These are phyloP conservation scores for Metschnikowia gruessii DNA, from an alignment of 805 yeast genomes.

Conservation along the genomic window DNA sequence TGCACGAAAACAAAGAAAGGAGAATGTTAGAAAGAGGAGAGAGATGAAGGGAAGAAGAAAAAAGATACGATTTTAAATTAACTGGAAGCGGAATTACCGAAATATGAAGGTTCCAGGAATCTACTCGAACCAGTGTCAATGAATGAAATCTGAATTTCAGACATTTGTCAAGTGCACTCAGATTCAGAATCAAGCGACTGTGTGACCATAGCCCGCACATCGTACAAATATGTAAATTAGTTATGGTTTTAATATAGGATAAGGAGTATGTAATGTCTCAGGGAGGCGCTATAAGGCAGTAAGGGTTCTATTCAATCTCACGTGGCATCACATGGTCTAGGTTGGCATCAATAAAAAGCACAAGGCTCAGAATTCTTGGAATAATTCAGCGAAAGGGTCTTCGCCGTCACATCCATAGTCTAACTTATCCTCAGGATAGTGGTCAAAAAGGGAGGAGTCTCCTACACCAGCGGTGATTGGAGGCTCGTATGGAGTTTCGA, in stretches of 20 bases:
- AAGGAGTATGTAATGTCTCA: constrained; percentile 1
- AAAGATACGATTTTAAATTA: background rate
- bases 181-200: background rate
- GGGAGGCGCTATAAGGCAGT: background rate
- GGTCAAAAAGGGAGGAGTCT: constrained; percentile 46
- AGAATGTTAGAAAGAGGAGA: background rate
- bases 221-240: constrained; percentile 5
- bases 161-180: background rate
- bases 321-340: too few species aligned
- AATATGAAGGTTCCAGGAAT: background rate
- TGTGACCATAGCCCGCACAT: constrained; percentile 1
- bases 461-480: constrained; percentile 65
- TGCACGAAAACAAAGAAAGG: background rate
- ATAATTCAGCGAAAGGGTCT: constrained; percentile 36
- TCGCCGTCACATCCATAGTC: constrained; percentile 41
- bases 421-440: constrained; percentile 44
- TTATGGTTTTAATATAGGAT: constrained; percentile 4
- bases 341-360: too few species aligned
- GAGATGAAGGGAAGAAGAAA: background rate
- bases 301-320: too few species aligned
- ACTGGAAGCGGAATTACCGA: background rate
- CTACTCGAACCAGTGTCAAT: background rate
- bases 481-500: constrained; percentile 64
- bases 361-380: constrained; percentile 30
- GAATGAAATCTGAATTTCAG: background rate